Base-by-base conservation (phyloP, 352 stramenopile species). In the Thalassiosira livingstoniorum region DNA sequence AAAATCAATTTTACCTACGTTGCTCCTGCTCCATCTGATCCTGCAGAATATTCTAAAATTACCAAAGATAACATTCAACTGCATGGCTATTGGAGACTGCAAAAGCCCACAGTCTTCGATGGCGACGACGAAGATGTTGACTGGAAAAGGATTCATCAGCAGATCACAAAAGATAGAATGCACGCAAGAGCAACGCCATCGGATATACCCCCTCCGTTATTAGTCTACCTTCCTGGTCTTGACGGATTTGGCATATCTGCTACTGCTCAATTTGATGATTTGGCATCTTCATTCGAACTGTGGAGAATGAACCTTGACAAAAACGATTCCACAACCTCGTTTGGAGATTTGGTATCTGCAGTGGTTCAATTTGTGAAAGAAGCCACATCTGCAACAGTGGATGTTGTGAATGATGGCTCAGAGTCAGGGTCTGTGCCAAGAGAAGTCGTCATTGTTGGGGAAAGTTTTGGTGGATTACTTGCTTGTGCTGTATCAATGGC, bases 171-270 rank as follows among this genome's bases (percentile, higher is more conserved):
- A 53, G 43, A 77, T 37, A 42, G 62, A 34, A 64, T 60, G 2
- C 27, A 62, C 72, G 23, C 34, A 27, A 31, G 29, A 7, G 7
- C 60, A 45, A 32, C 47, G 32, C 21, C 27, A 61, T 54, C 25
- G 10, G 1, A 61, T 3, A 63, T 64, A 23, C 39, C 47, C 23
- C 69, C 62, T 61, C 79, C 79, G 25, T 57, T 86, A 54, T 34
- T 86, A 21, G 21, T 95, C 0, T 95, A 93, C 65, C 60, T 95
- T 23, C 91, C 91, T 23, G 91, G 91, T 27, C 78, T 95, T 32
- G 91, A 95, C 82, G 87, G 91, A 21, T 87, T 84, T 43, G 91
- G 91, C 5, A 91, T 95, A 32, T 93, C 89, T 2, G 91, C 85
- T 0, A 83, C 78, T 27, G 47, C 51, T 54, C 91, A 95, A 75